Base-by-base conservation (phyloP, 768 basidiomycete genomes). In the Suillus cothurnatus region DNA sequence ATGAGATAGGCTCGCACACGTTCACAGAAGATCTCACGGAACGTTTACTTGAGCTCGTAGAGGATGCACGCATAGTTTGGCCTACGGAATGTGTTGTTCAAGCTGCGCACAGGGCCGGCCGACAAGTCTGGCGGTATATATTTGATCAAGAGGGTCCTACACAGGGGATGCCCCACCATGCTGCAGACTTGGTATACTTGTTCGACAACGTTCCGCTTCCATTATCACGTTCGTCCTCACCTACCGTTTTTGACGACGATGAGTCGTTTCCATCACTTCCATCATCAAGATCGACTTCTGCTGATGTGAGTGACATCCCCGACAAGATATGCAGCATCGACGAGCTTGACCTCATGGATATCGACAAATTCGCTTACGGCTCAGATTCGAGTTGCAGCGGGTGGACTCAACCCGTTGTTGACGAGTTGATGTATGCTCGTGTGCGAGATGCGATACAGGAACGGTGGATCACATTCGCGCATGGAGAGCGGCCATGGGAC, bases 131-230 rank as follows among this genome's bases (percentile, higher is more conserved):
- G 87, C 83, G 92, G 64, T 93, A 91, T 69, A 86, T 91, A 21
- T 93, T 93, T 72, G 92, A 93, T 75, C 92, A 93, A 77, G 92
- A 91, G 70, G 85, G 88, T 1, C 89, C 91, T 11, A 79, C 82
- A 28, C 81, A 86, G 56, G 86, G 86, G 17, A 73, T 85, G 23
- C 86, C 90, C 2, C 91, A 91, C 71, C 89, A 92, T 71, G 86
- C 84, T 1, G 86, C 86, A 1, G 92, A 93, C 73, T 77, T 93
- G 52, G 82, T 91, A 64, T 93, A 93, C 74, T 82, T 93, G 59
- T 93, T 93, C 75, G 91, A 91, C 77, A 92, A 86, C 67, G 83
- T 88, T 36, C 87, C 89, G 9, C 78, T 88, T 1, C 86, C 87
- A 23, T 75, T 80, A 14, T 73, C 76, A 34, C 79, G 78, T 7